Base-by-base conservation (phyloP, 768 basidiomycete species). In the Panaeolus papilionaceus region DNA sequence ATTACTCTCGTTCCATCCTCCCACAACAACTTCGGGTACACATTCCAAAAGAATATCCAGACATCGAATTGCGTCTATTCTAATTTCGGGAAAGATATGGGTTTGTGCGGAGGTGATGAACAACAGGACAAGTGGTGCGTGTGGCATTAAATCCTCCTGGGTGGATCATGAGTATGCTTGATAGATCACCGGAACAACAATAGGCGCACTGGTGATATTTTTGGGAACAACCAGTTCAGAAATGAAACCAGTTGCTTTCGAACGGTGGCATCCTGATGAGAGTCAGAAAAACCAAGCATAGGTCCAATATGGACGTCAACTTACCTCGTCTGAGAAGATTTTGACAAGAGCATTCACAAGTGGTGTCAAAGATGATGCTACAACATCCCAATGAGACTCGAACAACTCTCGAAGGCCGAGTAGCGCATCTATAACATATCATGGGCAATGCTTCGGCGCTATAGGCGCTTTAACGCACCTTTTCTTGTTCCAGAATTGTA, bases 31-130 rank as follows among this genome's bases (percentile, higher is more conserved):
- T 47, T 84, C 82, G 10, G 96, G 95, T 4, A 92, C 86, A 67
- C 82, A 73, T 42, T 91, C 88, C 3, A 98, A 83, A 45, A 95
- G 83, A 26, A 96, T 75, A 72, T 92, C 86, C 49, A 98, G 78
- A 71, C 95, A 88, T 12, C 90, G 89, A 64, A 97, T 84, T 3
- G 95, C 94, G 74, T 98, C 96, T 44, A 98, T 85, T 16, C 95
- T 87, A 68, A 98, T 95, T 77, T 97, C 95, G 23, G 96, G 96
- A 76, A 96, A 98, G 61, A 99, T 97, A 72, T 96, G 93, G 0
- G 94, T 96, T 76, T 96, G 92, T 0, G 95, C 94, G 10, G 96
- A 97, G 6, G 93, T 90, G 0, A 89, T 89, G 75, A 96, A 97
- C 16, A 99, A 86, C 26, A 98, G 82, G 5, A 98, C 81, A 0